These are phyloP conservation scores for Botrytis hyacinthi DNA, from an alignment of 2,329 filamentous ascomycete genomes.

Conservation along the genomic window DNA sequence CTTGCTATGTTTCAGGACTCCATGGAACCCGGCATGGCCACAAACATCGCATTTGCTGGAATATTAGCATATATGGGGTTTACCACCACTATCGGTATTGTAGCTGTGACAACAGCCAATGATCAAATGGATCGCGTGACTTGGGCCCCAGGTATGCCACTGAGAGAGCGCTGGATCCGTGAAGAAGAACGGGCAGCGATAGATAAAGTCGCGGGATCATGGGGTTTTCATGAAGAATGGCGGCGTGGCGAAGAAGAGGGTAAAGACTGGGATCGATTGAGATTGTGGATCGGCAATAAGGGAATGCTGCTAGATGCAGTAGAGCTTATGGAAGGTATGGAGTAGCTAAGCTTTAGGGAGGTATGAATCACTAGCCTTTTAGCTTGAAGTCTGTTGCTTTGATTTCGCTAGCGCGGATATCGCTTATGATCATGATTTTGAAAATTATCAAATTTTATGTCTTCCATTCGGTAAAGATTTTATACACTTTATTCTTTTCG, in stretches of 20 bases:
- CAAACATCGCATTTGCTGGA: conserved; percentile 73
- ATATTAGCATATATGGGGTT: conserved; percentile 81
- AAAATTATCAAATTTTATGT: not conserved
- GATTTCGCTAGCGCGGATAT: conserved; percentile 3
- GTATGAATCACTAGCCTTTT: not conserved
- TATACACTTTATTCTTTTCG: not conserved
- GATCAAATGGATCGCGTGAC: conserved; percentile 94
- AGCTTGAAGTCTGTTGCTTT: conserved; percentile 7
- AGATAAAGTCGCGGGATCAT: conserved; percentile 81
- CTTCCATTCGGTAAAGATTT: not conserved
- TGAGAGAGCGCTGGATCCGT: conserved; percentile 79
- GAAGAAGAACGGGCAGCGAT: conserved; percentile 88
- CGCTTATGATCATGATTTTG: not conserved
- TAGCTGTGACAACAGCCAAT: conserved; percentile 83
- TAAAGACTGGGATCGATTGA: conserved; percentile 80
- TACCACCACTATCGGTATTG: conserved; percentile 75
- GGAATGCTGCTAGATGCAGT: conserved; percentile 89
- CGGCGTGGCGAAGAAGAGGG: conserved; percentile 88
- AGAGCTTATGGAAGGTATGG: conserved; percentile 90
- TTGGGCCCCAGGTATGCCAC: conserved; percentile 78
- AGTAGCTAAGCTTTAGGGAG: conserved; percentile 2
- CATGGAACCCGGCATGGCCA: conserved; percentile 75
- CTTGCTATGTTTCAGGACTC: conserved; percentile 65
- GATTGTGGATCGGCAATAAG: conserved; percentile 77
- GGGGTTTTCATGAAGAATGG: conserved; percentile 83